Evolutionary conservation across 805 yeast genomes (phyloP).

Genomic region (Candida sanyiensis): DNA sequence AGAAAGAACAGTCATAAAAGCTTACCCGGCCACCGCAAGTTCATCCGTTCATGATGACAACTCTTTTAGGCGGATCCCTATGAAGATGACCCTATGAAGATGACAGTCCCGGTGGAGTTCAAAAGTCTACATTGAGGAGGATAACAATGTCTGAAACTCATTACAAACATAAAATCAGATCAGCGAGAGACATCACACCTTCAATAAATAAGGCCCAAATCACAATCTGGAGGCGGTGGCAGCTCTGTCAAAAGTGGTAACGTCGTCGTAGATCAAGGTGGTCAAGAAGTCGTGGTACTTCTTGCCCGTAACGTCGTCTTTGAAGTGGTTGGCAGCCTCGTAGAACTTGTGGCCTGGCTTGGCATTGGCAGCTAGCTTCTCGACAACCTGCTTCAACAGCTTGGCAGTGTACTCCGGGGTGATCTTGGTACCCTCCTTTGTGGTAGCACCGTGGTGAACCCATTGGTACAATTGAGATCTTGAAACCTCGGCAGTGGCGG

Average conservation of each 20-base stretch:
- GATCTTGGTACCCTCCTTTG: constrained; percentile 53
- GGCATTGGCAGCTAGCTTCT: constrained; percentile 41
- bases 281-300: constrained; percentile 75
- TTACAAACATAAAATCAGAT: not conserved
- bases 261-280: constrained; percentile 67
- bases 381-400: constrained; percentile 58
- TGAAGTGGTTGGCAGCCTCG: constrained; percentile 64
- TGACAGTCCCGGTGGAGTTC: no score
- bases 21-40: no score
- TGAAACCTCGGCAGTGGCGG: constrained; percentile 85
- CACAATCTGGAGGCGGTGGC: constrained; percentile 8
- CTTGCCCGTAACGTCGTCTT: constrained; percentile 67
- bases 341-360: constrained; percentile 61
- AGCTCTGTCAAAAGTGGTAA: constrained; percentile 40
- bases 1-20: no score
- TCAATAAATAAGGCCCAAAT: no score
- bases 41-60: no score
- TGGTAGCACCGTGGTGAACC: constrained; percentile 63
- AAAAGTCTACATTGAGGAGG: no score
- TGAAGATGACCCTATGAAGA: no score
- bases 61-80: no score
- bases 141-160: no score
- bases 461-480: constrained; percentile 80
- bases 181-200: not conserved
- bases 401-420: constrained; percentile 54